phyloP scores from a whole-genome alignment of 2,329 filamentous ascomycete species.

The Biscogniauxia sp. region DNA sequence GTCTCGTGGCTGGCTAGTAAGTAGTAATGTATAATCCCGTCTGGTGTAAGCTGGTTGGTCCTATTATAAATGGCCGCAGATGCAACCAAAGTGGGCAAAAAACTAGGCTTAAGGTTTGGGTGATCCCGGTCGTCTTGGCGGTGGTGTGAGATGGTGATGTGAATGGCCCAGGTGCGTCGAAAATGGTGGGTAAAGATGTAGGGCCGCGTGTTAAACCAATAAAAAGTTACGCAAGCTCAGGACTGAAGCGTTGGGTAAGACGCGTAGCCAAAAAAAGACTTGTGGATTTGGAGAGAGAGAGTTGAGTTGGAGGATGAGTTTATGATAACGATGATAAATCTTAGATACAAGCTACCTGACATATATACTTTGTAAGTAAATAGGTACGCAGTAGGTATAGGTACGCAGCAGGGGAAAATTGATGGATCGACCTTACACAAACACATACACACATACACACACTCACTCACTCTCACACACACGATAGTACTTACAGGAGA shows the following conservation, averaged over 20 bases:
- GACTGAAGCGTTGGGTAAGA: not conserved
- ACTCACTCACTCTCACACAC: too few species aligned
- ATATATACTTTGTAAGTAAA: too few species aligned
- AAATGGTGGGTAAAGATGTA: not conserved
- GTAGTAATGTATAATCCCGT: too few species aligned
- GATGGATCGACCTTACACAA: too few species aligned
- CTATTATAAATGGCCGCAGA: not conserved
- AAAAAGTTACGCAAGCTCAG: not conserved
- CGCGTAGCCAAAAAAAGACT: not conserved
- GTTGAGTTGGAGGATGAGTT: too few species aligned
- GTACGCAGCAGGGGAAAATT: not conserved
- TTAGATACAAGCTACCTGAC: too few species aligned
- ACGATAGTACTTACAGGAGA: too few species aligned
- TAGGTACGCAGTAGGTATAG: not conserved
- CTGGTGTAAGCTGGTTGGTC: not conserved
- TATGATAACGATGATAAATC: too few species aligned
- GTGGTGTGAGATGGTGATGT: not conserved
- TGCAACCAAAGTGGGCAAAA: not conserved
- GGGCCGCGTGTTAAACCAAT: not conserved
- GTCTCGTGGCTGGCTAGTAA: too few species aligned
- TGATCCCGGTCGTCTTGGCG: not conserved
- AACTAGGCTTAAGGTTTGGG: not conserved
- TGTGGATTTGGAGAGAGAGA: not conserved
- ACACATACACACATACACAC: too few species aligned
- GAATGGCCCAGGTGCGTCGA: not conserved